Evolutionary conservation across 1,139 yeast species (phyloP), one percentile per base, ranked within the genome.

Genomic region (Scheffersomyces parashehatae): DNA sequence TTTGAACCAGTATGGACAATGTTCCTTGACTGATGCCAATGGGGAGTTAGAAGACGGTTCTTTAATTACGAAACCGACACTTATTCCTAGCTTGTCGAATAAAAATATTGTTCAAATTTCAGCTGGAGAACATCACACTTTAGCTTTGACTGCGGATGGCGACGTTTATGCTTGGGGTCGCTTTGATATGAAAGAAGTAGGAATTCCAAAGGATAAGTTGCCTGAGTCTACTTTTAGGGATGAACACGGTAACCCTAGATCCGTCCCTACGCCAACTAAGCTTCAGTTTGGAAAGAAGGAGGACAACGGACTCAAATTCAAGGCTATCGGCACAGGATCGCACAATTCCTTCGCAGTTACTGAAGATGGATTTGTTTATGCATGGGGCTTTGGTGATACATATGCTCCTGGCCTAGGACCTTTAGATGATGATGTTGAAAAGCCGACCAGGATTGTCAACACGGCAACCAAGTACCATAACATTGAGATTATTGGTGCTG

Each of bases 361-460:
- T 7, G 80, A 75, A 30, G 91, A 88, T 54, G 99, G 99, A 5
- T 70, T 87, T 45, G 88, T 83, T 0, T 93, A 84, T 70, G 81
- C 97, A 1, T 93, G 99, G 99, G 99, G 99, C 1, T 93, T 91
- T 62, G 97, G 95, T 38, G 98, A 91, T 53, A 90, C 97, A 0
- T 93, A 88, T 62, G 99, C 96, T 16, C 84, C 93, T 29, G 99
- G 99, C 4, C 82, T 90, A 47, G 99, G 99, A 8, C 93, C 91
- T 7, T 77, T 85, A 29, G 96, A 88, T 37, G 97, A 88, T 39
- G 98, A 91, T 62, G 84, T 90, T 38, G 96, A 85, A 46, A 70
- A 69, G 15, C 97, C 97, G 37, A 86, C 96, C 0, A 78, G 93
- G 61, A 88, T 93, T 56, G 82, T 83, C 51, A 93, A 93, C 64